A percentile compares a stretch with the other conserved stretches of the same genome.
These are phyloP conservation scores for Raphanus raphanistrum DNA, from an alignment of 345 rosid genomes.

Conservation along the genomic window DNA sequence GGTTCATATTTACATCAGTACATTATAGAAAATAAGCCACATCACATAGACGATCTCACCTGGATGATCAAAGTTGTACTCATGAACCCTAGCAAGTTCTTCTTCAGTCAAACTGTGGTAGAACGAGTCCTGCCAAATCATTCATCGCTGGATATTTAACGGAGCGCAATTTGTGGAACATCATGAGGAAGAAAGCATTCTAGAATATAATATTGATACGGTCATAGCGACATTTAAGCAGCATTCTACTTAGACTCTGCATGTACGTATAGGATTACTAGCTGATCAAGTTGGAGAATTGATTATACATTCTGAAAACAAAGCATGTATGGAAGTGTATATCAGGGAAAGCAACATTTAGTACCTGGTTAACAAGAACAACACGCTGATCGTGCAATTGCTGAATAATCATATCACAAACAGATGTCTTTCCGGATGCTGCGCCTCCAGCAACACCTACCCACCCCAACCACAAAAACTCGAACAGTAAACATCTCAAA, in stretches of 20 bases:
- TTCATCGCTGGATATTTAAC: conserved; percentile 18
- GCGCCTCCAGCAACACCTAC: conserved; percentile 96
- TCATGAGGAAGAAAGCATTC: neutral
- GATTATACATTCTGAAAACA: neutral
- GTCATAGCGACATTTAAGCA: neutral
- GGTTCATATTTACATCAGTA: neutral
- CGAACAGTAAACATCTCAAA: conserved; percentile 4
- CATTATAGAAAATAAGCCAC: neutral
- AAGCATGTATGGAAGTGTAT: neutral
- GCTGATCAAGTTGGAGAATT: neutral
- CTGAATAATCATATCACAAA: conserved; percentile 95
- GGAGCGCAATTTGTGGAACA: neutral
- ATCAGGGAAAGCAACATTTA: neutral
- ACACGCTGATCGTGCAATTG: conserved; percentile 97
- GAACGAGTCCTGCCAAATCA: conserved; percentile 82
- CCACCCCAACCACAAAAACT: conserved; percentile 16
- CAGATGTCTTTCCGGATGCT: conserved; percentile 95
- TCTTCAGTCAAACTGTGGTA: conserved; percentile 79
- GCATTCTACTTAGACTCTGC: neutral
- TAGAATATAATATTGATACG: neutral
- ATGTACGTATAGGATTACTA: neutral
- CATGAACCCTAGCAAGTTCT: conserved; percentile 79
- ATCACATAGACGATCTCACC: conserved; percentile 56
- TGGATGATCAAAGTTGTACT: conserved; percentile 97
- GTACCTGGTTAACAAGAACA: conserved; percentile 90